phyloP scores from a whole-genome alignment of 805 yeast species.

The Yueomyces sp. region DNA sequence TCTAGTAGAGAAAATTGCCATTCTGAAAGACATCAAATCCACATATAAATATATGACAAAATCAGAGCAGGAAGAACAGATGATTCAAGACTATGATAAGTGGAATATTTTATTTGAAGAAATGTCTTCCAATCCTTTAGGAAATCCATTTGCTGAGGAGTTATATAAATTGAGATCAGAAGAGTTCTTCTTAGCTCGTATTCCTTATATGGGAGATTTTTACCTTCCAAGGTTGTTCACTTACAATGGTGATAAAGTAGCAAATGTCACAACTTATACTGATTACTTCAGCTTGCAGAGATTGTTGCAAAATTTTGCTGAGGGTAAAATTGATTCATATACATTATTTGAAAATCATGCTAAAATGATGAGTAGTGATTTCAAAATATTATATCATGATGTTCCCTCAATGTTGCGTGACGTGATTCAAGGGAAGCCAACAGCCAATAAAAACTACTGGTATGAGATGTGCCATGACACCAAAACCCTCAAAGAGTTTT shows the following conservation, averaged over 20 bases:
- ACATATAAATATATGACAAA: conserved; percentile 6
- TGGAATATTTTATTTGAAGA: conserved; percentile 17
- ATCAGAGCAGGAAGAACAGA: conserved; percentile 5
- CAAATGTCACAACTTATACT: conserved; percentile 9
- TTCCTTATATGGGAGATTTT: conserved; percentile 21
- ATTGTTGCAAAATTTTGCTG: conserved; percentile 11
- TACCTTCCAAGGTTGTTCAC: conserved; percentile 17
- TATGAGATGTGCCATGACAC: conserved; percentile 18
- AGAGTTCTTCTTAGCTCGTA: conserved; percentile 22
- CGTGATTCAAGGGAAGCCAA: conserved; percentile 3
- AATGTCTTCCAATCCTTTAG: conserved; percentile 16
- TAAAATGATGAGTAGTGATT: conserved; percentile 11
- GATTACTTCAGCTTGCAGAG: conserved; percentile 9
- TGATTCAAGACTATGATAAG: conserved; percentile 11
- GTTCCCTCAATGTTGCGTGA: conserved; percentile 13
- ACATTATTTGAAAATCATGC: conserved; percentile 14
- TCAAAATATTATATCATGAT: conserved; percentile 19
- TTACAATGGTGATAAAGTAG: conserved; percentile 3
- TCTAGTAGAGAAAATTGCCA: conserved; percentile 9
- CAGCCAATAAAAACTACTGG: conserved; percentile 14
- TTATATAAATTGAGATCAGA: conserved; percentile 15
- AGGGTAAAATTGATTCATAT: conserved; percentile 13
- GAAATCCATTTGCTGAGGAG: conserved; percentile 17
- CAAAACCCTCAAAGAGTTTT: conserved; percentile 12
- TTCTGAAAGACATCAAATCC: conserved; percentile 11